Conservation (phyloP, 768 basidiomycete genomes). For the Sarcomyxa edulis region DNA sequence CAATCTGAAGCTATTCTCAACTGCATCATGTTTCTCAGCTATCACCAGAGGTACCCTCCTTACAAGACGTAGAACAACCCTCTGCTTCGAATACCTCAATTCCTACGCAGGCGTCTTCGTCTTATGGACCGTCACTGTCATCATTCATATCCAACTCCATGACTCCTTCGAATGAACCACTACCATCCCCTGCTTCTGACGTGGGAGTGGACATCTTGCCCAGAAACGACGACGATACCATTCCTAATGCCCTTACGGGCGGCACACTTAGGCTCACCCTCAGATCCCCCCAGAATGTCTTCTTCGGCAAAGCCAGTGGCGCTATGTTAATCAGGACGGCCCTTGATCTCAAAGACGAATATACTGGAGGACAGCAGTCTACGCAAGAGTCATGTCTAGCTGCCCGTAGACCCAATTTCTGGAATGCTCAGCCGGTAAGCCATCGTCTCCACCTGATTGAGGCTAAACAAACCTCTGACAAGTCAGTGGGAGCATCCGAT, state of each 20-base stretch:
- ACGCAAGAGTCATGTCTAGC: no score
- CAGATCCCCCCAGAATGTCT: slow-evolving; percentile 31
- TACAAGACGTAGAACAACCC: slow-evolving; percentile 43
- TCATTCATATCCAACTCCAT: no score
- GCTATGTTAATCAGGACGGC: slow-evolving; percentile 48
- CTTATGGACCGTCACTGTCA: no score
- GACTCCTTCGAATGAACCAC: background rate
- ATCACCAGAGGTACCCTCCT: slow-evolving; percentile 59
- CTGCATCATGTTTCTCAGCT: slow-evolving; percentile 21
- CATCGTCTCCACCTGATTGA: no score
- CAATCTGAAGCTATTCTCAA: background rate
- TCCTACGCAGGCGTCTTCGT: no score
- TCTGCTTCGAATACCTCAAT: no score
- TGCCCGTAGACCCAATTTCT: no score
- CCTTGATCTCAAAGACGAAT: slow-evolving; percentile 51
- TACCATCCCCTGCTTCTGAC: background rate
- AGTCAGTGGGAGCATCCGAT: background rate
- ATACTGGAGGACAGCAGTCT: no score
- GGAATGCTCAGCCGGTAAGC: no score
- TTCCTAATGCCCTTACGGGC: slow-evolving; percentile 21
- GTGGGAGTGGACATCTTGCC: slow-evolving; percentile 4
- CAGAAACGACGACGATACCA: slow-evolving; percentile 23
- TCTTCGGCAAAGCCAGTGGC: slow-evolving; percentile 50
- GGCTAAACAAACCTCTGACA: background rate
- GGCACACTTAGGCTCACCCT: slow-evolving; percentile 33